phyloP scores from a whole-genome alignment of 2,329 filamentous ascomycete genomes.

The Cladosporium colombiae region DNA sequence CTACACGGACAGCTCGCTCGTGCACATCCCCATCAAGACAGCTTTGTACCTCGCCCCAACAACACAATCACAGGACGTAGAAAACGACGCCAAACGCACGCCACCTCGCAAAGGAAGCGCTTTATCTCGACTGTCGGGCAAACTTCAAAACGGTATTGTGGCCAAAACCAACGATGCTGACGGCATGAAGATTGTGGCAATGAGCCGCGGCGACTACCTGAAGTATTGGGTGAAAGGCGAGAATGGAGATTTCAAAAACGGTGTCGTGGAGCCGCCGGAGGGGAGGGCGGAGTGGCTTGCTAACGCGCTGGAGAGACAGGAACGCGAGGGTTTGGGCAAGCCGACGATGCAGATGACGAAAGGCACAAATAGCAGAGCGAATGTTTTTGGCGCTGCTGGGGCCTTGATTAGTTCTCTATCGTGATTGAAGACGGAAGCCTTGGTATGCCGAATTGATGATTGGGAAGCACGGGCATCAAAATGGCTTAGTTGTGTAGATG shows the following conservation, averaged over 20 bases:
- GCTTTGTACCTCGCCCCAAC: conserved; percentile 12
- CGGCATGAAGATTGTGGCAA: conserved; percentile 25
- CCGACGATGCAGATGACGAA: neutral
- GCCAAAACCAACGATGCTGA: conserved; percentile 19
- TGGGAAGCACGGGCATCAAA: too few relatives aligned
- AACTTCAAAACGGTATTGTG: neutral
- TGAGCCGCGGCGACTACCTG: conserved; percentile 28
- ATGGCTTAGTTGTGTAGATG: neutral
- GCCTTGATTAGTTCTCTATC: too few relatives aligned
- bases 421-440: too few relatives aligned
- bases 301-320: conserved; percentile 18
- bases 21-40: conserved; percentile 27
- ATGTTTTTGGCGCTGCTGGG: neutral
- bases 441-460: too few relatives aligned
- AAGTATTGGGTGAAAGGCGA: conserved; percentile 29
- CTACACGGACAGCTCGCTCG: conserved; percentile 27
- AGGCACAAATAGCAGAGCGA: neutral
- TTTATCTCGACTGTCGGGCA: neutral
- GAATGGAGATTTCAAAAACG: conserved; percentile 23
- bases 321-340: neutral
- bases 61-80: neutral
- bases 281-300: conserved; percentile 26
- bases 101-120: conserved; percentile 15
- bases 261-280: conserved; percentile 24
- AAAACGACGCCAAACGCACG: neutral